Base-by-base conservation (phyloP, 108 stramenopile species). In the Fragilaria radians region DNA sequence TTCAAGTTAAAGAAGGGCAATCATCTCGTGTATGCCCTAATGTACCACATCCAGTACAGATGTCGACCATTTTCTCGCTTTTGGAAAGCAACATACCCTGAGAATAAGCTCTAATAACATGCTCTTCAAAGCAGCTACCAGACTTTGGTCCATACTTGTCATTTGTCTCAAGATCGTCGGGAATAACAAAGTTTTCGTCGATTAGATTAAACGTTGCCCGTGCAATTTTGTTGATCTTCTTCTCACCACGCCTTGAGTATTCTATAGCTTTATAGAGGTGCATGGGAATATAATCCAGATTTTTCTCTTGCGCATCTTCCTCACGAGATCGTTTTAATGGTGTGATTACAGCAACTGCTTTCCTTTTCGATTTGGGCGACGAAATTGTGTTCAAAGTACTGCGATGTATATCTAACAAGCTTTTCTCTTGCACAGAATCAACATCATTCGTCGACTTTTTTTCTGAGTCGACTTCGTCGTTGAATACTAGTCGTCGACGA, bases 81-180 rank as follows among this genome's bases (percentile, higher is more conserved):
- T 57, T 36, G 14, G 55, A 34, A 19, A 42, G 11, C 55, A 89
- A 58, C 46, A 63, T 28, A 14, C 70, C 80, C 46, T 69, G 45
- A 1, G 73, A 69, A 65, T 91, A 91, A 0, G 85, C 83, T 0
- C 67, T 30, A 51, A 91, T 61, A 14, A 85, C 79, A 1, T 81
- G 70, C 54, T 87, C 79, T 57, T 91, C 89, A 65, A 74, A 87
- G 56, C 74, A 85, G 30, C 67, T 75, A 23, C 89, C 89, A 36
- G 73, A 73, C 50, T 72, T 57, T 1, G 85, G 85, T 7, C 89
- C 89, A 55, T 65, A 81, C 34, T 48, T 59, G 18, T 71, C 67
- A 61, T 77, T 67, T 24, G 53, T 32, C 58, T 87, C 85, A 46
- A 86, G 78, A 50, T 82, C 61, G 0, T 32, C 28, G 3, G 89